phyloP scores from a whole-genome alignment of 129 eudicot species.

The sunflower (Helianthus annuus) region DNA sequence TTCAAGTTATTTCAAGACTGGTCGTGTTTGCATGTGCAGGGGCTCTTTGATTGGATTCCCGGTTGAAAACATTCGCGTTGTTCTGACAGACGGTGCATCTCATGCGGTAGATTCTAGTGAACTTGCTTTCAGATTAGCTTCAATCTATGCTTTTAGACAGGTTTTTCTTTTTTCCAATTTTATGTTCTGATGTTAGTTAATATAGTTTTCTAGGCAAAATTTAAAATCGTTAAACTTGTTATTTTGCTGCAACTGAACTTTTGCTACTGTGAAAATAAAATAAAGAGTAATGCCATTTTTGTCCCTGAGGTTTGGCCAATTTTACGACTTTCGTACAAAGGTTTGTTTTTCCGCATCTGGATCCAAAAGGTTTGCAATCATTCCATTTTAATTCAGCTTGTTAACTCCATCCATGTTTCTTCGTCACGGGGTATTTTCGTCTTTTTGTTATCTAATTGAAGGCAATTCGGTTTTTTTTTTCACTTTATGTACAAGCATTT shows the following conservation, averaged over 20 bases:
- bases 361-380: no score
- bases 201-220: neutral
- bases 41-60: conserved; percentile 97
- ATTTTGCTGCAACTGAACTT: neutral
- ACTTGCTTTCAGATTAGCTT: conserved; percentile 95
- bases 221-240: neutral
- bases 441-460: no score
- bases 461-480: no score
- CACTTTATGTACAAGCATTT: no score
- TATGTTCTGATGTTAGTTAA: neutral
- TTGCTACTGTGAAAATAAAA: neutral
- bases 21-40: conserved; percentile 45
- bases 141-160: conserved; percentile 99
- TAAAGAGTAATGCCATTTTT: no score
- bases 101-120: conserved; percentile 99
- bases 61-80: conserved; percentile 80
- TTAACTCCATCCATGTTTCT: no score
- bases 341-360: no score
- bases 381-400: no score
- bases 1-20: conserved; percentile 10
- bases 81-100: conserved; percentile 85
- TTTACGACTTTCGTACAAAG: no score
- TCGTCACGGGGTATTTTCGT: no score
- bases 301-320: neutral
- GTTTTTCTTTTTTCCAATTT: conserved; percentile 35